phyloP scores from a whole-genome alignment of 768 basidiomycete genomes.

The Chiua virens region DNA sequence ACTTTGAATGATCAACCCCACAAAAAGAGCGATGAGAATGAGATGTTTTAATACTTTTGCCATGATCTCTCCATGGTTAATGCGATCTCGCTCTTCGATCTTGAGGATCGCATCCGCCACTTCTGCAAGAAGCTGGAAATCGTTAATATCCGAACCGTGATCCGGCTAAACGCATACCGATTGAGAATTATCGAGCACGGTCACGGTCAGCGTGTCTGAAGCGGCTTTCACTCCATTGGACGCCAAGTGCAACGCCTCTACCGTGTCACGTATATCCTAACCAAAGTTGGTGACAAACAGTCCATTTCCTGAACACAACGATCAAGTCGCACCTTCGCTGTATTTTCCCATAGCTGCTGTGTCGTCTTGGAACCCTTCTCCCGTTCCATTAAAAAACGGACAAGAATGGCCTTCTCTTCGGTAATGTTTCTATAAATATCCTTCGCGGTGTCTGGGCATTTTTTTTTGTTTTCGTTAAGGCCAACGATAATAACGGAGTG shows the following conservation, averaged over 20 bases:
- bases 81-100: slow-evolving; percentile 21
- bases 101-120: slow-evolving; percentile 17
- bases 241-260: slow-evolving; percentile 19
- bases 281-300: not conserved
- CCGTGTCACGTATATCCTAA: slow-evolving; percentile 31
- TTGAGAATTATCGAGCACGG: slow-evolving; percentile 17
- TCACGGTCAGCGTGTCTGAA: slow-evolving; percentile 19
- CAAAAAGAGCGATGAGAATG: not conserved
- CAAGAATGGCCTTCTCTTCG: slow-evolving; percentile 50
- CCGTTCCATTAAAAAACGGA: slow-evolving; percentile 45
- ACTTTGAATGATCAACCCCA: slow-evolving; percentile 21
- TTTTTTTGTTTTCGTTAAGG: not conserved
- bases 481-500: slow-evolving; percentile 10
- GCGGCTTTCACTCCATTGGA: slow-evolving; percentile 19
- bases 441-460: slow-evolving; percentile 54
- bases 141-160: slow-evolving; percentile 4
- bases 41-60: slow-evolving; percentile 20
- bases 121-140: slow-evolving; percentile 24
- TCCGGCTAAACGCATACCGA: slow-evolving; percentile 14
- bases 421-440: slow-evolving; percentile 69
- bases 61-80: slow-evolving; percentile 19
- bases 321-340: slow-evolving; percentile 22
- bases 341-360: slow-evolving; percentile 31
- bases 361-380: slow-evolving; percentile 38
- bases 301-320: slow-evolving; percentile 1